Evolutionary conservation across 768 basidiomycete species (phyloP).

Genomic region (Russula olivacea): DNA sequence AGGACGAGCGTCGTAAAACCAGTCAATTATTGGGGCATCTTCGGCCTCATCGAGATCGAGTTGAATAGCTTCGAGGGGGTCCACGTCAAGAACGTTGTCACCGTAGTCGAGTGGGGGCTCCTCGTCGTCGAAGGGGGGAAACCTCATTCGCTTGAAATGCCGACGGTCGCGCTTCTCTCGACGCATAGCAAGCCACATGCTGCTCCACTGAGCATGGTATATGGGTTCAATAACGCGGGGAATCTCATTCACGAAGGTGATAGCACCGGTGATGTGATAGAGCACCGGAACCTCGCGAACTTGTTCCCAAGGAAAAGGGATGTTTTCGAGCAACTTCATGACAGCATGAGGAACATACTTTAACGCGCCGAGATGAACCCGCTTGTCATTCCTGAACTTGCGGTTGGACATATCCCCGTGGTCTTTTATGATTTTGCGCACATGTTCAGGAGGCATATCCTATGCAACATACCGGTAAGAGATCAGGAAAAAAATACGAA

Average conservation of each 20-base stretch:
- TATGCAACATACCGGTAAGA: slow-evolving; percentile 32
- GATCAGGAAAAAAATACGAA: slow-evolving; percentile 7
- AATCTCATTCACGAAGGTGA: slow-evolving; percentile 98
- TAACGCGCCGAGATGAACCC: slow-evolving; percentile 95
- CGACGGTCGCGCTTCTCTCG: slow-evolving; percentile 96
- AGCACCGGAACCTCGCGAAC: slow-evolving; percentile 97
- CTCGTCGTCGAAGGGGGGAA: slow-evolving; percentile 99
- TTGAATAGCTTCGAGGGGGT: slow-evolving; percentile 96
- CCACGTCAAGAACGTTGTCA: slow-evolving; percentile 97
- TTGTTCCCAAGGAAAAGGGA: slow-evolving; percentile 98
- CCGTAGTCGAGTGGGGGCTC: slow-evolving; percentile 99
- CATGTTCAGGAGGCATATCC: slow-evolving; percentile 96
- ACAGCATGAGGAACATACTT: slow-evolving; percentile 99
- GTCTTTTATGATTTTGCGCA: slow-evolving; percentile 99
- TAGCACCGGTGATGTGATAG: slow-evolving; percentile 98
- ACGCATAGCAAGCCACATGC: slow-evolving; percentile 99
- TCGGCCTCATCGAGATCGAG: slow-evolving; percentile 91
- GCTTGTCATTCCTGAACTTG: slow-evolving; percentile 99
- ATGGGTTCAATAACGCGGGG: slow-evolving; percentile 96
- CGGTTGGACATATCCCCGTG: slow-evolving; percentile 99
- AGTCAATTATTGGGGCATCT: slow-evolving; percentile 86
- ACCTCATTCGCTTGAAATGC: slow-evolving; percentile 99
- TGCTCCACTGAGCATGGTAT: slow-evolving; percentile 99
- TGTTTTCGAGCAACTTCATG: slow-evolving; percentile 98
- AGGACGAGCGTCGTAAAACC: slow-evolving; percentile 98